Evolutionary conservation across 306 rosid species (phyloP), one percentile per base, ranked within the genome.

Genomic region (Trifolium subterraneum): DNA sequence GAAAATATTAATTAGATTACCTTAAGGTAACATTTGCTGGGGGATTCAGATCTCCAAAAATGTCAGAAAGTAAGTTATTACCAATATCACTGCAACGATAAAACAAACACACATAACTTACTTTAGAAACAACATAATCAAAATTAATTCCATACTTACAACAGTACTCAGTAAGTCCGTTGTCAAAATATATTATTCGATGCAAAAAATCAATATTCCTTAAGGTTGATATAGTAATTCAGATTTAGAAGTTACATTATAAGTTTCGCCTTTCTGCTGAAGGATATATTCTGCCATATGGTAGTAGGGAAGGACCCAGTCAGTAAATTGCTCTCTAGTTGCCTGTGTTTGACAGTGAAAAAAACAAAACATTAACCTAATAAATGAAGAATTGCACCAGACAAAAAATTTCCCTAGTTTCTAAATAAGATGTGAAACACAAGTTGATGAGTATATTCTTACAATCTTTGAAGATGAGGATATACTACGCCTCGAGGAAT

Each of bases 401-500:
- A 20, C 13, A 54, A 25, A 44, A 55, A 77, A 78, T 68, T 39
- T 71, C 65, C 10, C 52, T 14, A 56, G 51, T 69, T 64, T 74
- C 15, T 50, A 64, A 22, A 71, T 80, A 68, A 11, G 5, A 15
- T 9, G 59, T 38, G 44, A 65, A 78, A 38, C 16, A 73, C 36
- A 78, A 62, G 64, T 47, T 56, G 70, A 72, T 50, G 47, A 42
- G 77, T 23, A 72, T 38, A 63, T 60, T 77, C 98, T 85, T 79
- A 94, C 98, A 94, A 22, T 79, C 41, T 86, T 80, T 94, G 95
- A 45, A 91, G 96, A 61, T 9, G 27, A 80, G 93, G 93, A 79
- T 77, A 70, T 3, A 80, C 74, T 61, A 84, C 81, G 80, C 71
- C 84, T 62, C 36, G 62, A 39, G 95, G 90, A 63, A 94, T 83